Percentiles rank a stretch among this genome's conserved stretches.
phyloP scores from a whole-genome alignment of 305 asterid species.

The Fraxinus albicans region DNA sequence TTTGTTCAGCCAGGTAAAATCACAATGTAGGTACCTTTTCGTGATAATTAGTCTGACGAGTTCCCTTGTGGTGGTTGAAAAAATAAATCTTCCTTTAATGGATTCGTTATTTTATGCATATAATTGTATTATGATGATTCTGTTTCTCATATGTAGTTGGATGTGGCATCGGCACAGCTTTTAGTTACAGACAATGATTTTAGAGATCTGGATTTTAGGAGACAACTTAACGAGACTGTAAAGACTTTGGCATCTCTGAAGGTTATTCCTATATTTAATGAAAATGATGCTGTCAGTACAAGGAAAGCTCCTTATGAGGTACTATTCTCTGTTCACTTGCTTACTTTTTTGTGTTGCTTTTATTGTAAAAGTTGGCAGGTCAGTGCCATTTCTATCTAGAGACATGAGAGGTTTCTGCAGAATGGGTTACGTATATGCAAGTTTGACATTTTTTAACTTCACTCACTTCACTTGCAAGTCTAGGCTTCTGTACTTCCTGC shows the following conservation, averaged over 20 bases:
- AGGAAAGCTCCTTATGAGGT: slow-evolving; percentile 98
- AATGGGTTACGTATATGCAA: slow-evolving; percentile 12
- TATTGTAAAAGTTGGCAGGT: slow-evolving; percentile 8
- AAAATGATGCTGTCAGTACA: slow-evolving; percentile 97
- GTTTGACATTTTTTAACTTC: background rate
- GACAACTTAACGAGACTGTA: slow-evolving; percentile 79
- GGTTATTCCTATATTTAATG: slow-evolving; percentile 93
- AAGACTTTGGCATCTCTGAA: slow-evolving; percentile 58
- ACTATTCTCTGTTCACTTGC: slow-evolving; percentile 25
- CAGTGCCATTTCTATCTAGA: background rate
- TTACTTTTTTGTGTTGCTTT: slow-evolving; percentile 19
- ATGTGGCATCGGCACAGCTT: slow-evolving; percentile 89
- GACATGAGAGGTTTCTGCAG: slow-evolving; percentile 27
- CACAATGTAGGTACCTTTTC: slow-evolving; percentile 4
- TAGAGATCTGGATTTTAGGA: slow-evolving; percentile 78
- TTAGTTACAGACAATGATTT: slow-evolving; percentile 91
- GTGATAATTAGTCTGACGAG: background rate
- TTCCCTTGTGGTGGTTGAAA: background rate
- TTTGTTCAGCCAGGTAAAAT: slow-evolving; percentile 84
- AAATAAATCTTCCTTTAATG: background rate
- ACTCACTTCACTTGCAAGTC: slow-evolving; percentile 10
- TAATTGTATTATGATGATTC: slow-evolving; percentile 1
- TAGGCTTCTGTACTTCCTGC: background rate
- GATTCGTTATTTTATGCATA: background rate
- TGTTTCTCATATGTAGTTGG: slow-evolving; percentile 60